Conservation (phyloP, 78 protist species). For the Emiliania huxleyi region DNA sequence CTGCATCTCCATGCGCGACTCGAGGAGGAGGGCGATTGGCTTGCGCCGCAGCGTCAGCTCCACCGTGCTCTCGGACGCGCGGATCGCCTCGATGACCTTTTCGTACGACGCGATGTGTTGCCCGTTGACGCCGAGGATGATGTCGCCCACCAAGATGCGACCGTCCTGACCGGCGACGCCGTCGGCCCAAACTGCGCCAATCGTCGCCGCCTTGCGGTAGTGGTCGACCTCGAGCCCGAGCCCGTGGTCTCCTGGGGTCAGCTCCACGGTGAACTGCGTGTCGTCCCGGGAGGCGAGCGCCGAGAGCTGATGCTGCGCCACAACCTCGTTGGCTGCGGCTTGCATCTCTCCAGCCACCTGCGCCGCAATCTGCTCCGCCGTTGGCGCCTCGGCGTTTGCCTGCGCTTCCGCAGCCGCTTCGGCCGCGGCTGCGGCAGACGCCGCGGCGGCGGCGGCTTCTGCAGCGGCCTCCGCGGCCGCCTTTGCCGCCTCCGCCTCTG, state of each 20-base stretch:
- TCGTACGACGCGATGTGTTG: background rate
- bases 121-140: background rate
- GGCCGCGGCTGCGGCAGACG: background rate
- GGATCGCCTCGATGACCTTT: background rate
- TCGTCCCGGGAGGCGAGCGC: no score
- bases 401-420: background rate
- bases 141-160: background rate
- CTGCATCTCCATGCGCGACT: background rate
- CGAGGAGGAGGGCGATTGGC: background rate
- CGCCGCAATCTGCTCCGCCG: background rate
- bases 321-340: background rate
- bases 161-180: background rate
- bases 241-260: background rate
- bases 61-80: background rate
- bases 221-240: slow-evolving; percentile 1
- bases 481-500: background rate
- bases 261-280: background rate
- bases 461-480: background rate
- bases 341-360: background rate
- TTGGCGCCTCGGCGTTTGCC: background rate
- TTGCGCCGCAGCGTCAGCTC: background rate
- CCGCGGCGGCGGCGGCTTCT: background rate
- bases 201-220: background rate
- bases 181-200: background rate
- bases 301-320: no score